phyloP scores from a whole-genome alignment of 2,329 filamentous ascomycete species.

The Claviceps sp. region DNA sequence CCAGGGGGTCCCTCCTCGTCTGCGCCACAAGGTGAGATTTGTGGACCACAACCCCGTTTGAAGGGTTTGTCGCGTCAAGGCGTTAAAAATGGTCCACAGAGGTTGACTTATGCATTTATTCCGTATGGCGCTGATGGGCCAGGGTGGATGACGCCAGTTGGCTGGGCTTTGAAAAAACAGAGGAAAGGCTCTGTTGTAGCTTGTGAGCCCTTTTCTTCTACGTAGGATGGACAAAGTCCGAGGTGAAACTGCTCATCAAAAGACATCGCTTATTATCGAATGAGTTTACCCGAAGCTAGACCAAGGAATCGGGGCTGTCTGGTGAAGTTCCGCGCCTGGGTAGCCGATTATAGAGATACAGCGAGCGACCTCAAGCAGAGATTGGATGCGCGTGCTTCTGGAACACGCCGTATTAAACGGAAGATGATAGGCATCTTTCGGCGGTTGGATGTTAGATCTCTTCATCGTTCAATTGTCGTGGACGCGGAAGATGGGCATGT shows the following conservation, averaged over 20 bases:
- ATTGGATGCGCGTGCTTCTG: neutral
- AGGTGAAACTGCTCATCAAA: neutral
- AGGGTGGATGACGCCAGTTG: too few species aligned
- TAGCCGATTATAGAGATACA: too few species aligned
- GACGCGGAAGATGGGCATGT: neutral
- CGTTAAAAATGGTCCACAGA: neutral
- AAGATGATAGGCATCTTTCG: neutral
- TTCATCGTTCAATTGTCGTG: neutral
- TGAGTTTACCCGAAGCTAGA: neutral
- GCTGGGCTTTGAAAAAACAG: too few species aligned
- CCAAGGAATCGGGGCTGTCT: neutral
- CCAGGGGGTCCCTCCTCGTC: neutral
- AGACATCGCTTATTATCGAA: neutral
- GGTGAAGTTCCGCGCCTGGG: neutral
- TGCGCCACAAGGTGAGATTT: conserved; percentile 2
- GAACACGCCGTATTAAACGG: neutral
- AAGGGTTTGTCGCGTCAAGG: neutral
- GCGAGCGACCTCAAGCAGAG: too few species aligned
- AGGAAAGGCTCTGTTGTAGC: too few species aligned
- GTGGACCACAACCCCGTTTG: conserved; percentile 2
- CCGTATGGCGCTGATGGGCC: neutral
- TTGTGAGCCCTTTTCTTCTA: neutral
- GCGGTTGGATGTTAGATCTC: neutral
- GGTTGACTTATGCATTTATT: neutral
- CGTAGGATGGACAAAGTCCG: neutral